A percentile compares a stretch with the other conserved stretches of the same genome.
phyloP scores from a whole-genome alignment of 2,329 filamentous ascomycete genomes.

The Aspergillus vadensis region DNA sequence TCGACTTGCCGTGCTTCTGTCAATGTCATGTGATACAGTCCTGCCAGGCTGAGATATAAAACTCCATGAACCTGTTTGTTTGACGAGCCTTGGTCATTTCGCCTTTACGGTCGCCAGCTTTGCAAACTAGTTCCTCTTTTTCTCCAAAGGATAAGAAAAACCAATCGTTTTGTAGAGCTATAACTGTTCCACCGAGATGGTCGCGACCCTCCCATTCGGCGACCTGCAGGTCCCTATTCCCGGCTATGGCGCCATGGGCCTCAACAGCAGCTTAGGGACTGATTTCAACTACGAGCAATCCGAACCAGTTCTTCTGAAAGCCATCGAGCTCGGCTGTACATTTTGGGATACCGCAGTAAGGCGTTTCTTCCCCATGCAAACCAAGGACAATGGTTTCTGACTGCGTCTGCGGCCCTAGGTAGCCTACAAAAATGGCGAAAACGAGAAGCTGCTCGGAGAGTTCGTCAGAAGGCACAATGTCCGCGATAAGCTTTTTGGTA shows the following conservation, averaged over 20 bases:
- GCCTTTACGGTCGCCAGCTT: too few relatives aligned
- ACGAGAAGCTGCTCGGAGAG: not conserved
- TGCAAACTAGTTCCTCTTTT: too few relatives aligned
- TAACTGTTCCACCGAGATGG: slow-evolving; percentile 32
- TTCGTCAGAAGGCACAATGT: not conserved
- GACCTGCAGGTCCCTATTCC: slow-evolving; percentile 44
- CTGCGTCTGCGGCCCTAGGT: slow-evolving; percentile 35
- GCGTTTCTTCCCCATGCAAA: not conserved
- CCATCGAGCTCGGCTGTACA: slow-evolving; percentile 50
- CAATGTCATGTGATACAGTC: too few relatives aligned
- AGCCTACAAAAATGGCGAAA: slow-evolving; percentile 40
- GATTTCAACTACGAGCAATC: slow-evolving; percentile 50
- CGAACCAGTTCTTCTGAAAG: slow-evolving; percentile 54
- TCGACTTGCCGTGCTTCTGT: too few relatives aligned
- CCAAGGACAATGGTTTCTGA: not conserved
- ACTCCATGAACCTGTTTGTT: too few relatives aligned
- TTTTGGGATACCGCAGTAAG: slow-evolving; percentile 52
- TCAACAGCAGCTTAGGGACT: slow-evolving; percentile 48
- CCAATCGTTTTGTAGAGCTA: too few relatives aligned
- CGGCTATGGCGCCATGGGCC: slow-evolving; percentile 55
- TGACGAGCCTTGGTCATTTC: too few relatives aligned
- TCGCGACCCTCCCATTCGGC: slow-evolving; percentile 46
- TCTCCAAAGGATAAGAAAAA: too few relatives aligned
- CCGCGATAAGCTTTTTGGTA: not conserved
- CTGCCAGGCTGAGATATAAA: too few relatives aligned